Conservation (phyloP, 306 rosid species). For the Morella rubra region DNA sequence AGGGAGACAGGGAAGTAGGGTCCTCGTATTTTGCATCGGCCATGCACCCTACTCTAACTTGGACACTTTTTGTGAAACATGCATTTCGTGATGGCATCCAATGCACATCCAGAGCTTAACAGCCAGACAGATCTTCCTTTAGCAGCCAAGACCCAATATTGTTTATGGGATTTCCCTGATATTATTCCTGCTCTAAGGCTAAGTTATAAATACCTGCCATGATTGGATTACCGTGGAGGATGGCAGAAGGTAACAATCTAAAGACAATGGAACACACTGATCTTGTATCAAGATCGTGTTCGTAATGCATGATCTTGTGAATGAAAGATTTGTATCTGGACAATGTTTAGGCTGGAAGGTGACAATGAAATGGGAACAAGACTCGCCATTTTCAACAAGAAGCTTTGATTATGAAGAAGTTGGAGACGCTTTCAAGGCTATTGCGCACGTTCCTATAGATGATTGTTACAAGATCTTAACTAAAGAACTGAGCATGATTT, state of each 20-base stretch:
- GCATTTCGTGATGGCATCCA: neutral
- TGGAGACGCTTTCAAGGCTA: neutral
- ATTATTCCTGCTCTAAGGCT: conserved; percentile 19
- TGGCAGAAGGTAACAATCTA: neutral
- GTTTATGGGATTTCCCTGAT: neutral
- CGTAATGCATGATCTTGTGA: conserved; percentile 18
- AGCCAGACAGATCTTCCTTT: conserved; percentile 25
- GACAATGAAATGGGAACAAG: neutral
- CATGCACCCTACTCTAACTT: neutral
- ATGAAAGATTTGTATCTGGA: neutral
- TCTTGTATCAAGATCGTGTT: neutral
- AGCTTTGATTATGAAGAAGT: neutral
- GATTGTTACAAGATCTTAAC: neutral
- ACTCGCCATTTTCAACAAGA: conserved; percentile 4
- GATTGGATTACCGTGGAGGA: too few species aligned
- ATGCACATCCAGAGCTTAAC: neutral
- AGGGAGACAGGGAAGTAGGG: conserved; percentile 7
- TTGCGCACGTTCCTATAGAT: neutral
- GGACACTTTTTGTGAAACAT: conserved; percentile 8
- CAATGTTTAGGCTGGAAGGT: neutral
- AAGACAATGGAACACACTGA: conserved; percentile 3
- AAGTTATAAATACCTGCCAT: conserved; percentile 23
- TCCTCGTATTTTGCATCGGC: conserved; percentile 19
- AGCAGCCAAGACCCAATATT: conserved; percentile 16
- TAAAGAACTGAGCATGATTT: neutral